phyloP scores from a whole-genome alignment of 2,329 filamentous ascomycete species.

The Calonectria multiphialidica region DNA sequence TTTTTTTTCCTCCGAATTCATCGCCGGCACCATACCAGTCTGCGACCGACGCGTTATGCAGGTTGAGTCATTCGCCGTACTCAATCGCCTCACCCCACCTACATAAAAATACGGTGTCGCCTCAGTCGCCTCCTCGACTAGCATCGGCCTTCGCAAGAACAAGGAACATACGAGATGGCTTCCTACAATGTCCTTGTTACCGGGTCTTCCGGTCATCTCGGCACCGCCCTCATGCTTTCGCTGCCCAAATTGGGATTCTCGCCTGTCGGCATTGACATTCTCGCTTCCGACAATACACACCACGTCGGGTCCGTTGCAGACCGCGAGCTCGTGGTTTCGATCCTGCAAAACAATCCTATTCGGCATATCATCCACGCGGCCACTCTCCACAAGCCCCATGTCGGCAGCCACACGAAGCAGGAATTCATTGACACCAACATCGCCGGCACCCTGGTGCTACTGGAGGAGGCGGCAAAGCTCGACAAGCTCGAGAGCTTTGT shows the following conservation, averaged over 20 bases:
- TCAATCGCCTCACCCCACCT: slow-evolving; percentile 2
- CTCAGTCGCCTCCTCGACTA: too few relatives aligned
- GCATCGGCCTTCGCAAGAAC: background rate
- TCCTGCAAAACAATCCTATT: slow-evolving; percentile 50
- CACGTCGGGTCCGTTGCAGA: slow-evolving; percentile 53
- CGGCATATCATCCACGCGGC: slow-evolving; percentile 58
- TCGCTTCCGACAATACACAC: slow-evolving; percentile 51
- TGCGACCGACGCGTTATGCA: background rate
- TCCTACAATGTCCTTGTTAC: slow-evolving; percentile 56
- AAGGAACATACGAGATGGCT: slow-evolving; percentile 19
- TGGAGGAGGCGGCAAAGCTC: slow-evolving; percentile 52
- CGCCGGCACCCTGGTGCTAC: slow-evolving; percentile 55
- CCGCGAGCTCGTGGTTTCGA: slow-evolving; percentile 44
- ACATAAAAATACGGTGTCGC: background rate
- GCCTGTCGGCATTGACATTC: slow-evolving; percentile 59
- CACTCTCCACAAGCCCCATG: slow-evolving; percentile 61
- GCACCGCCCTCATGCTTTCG: slow-evolving; percentile 58
- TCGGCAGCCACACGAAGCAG: slow-evolving; percentile 57
- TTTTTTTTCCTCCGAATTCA: background rate
- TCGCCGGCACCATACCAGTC: background rate
- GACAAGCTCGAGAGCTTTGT: slow-evolving; percentile 53
- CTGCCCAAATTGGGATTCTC: slow-evolving; percentile 53
- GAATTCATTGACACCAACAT: slow-evolving; percentile 60
- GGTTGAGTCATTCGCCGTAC: slow-evolving; percentile 11
- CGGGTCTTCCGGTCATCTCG: slow-evolving; percentile 60